Base-by-base conservation (phyloP, 2,329 filamentous ascomycete genomes). In the Juglanconis sp. region DNA sequence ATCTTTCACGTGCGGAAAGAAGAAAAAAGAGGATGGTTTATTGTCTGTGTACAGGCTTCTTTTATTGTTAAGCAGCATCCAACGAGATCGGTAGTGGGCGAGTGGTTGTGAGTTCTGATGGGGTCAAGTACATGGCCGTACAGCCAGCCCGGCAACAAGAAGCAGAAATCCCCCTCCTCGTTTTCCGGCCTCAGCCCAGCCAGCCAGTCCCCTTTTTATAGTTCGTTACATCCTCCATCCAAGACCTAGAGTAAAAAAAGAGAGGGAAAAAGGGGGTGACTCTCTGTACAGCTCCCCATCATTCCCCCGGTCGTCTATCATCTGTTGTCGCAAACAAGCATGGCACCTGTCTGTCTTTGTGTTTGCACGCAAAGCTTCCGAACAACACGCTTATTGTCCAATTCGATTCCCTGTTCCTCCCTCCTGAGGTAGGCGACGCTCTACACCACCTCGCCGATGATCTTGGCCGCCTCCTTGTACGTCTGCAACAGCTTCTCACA, bases 381-480 rank as follows among this genome's bases (percentile, higher is more conserved):
- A 42, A 42, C 10, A 5, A 42, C n/a, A 42, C 38, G 38, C 38
- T 13, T 15, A 42, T 42, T 38, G 31, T 44, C 11, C 38, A 35
- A 7, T 34, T 15, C 38, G 34, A 10, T 17, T 34, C 17, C 15
- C 49, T 34, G 9, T 30, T 36, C 35, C 34, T 36, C 10, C 30
- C n/a, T 53, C 8, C 54, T 35, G 44, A 5, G 3, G 5, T 30
- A 34, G 32, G 4, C 65, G 11, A 24, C 10, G 17, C 49, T 63
- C 70, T 88, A 93, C 78, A 96, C 79, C 62, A 99, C 95, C 77
- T 99, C 95, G 63, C 95, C 92, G 65, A 99, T 94, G 73, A 99
- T 99, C 83, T 96, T 97, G 64, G 94, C 92, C 24, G 95, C 95
- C 79, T 99, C 95, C 71, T 92, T 92, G 79, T 99, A 99, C 24